These are phyloP conservation scores for Miscanthus lutarioriparius DNA, from an alignment of 176 grass and related monocot species.

Conservation along the genomic window DNA sequence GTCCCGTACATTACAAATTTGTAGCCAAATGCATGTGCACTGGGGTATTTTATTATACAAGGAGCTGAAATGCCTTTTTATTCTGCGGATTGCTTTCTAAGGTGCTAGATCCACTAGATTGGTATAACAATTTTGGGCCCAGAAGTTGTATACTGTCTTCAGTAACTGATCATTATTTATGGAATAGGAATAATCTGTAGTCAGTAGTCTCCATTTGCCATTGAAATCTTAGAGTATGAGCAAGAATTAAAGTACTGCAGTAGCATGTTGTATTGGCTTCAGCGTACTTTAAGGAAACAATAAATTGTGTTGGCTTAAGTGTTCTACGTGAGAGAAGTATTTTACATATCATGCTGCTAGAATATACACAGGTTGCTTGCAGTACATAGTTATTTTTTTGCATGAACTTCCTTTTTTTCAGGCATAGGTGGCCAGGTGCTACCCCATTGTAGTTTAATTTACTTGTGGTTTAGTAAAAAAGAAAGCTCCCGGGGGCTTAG, in stretches of 20 bases:
- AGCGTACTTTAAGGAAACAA: neutral
- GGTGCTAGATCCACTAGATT: too few relatives aligned
- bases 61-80: too few relatives aligned
- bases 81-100: too few relatives aligned
- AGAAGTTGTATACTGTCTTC: too few relatives aligned
- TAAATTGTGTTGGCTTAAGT: neutral
- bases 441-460: too few relatives aligned
- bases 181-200: neutral
- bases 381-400: neutral
- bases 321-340: neutral
- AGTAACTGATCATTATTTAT: neutral
- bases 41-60: too few relatives aligned
- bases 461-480: too few relatives aligned
- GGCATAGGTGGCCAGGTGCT: neutral
- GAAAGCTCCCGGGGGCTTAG: too few relatives aligned
- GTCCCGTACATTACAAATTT: too few relatives aligned
- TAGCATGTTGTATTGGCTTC: neutral
- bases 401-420: neutral
- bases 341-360: neutral
- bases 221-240: neutral
- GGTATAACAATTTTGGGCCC: too few relatives aligned
- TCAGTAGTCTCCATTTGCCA: neutral
- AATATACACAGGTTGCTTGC: neutral
- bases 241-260: neutral
- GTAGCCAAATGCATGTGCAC: too few relatives aligned